These are phyloP conservation scores for Grosmannia huntii DNA, from an alignment of 2,329 filamentous ascomycete genomes.

Conservation along the genomic window DNA sequence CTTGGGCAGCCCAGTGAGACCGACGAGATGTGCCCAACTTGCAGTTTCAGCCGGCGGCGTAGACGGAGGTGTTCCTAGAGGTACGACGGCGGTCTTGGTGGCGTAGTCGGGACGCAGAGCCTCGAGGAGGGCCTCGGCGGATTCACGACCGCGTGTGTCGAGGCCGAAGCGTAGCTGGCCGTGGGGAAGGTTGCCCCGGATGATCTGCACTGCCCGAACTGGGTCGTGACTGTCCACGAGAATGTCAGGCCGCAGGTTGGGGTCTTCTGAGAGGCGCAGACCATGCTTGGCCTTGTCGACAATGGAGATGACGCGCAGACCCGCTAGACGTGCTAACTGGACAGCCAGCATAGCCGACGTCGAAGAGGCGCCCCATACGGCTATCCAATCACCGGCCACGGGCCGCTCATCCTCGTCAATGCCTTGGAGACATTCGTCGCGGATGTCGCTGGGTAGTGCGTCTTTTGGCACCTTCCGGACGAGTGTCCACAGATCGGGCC, in stretches of 20 bases:
- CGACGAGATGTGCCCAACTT: conserved; percentile 45
- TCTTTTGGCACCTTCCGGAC: conserved; percentile 33
- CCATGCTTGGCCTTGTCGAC: conserved; percentile 58
- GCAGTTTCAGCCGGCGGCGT: conserved; percentile 27
- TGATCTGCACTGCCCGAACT: conserved; percentile 50
- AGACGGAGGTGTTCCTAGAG: conserved; percentile 15
- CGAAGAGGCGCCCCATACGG: conserved; percentile 63
- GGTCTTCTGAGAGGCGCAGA: conserved; percentile 35
- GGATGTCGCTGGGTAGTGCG: conserved; percentile 46
- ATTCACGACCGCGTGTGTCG: conserved; percentile 55
- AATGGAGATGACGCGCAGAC: conserved; percentile 51
- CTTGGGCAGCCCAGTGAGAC: conserved; percentile 59
- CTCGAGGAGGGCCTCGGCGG: conserved; percentile 43
- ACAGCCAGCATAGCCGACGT: conserved; percentile 55
- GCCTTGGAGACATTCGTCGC: conserved; percentile 46
- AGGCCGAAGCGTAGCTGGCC: conserved; percentile 49
- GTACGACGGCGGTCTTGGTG: background rate
- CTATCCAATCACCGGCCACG: conserved; percentile 52
- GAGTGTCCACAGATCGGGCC: conserved; percentile 45
- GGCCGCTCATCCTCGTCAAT: conserved; percentile 39
- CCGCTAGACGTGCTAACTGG: conserved; percentile 55
- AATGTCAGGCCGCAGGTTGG: conserved; percentile 39
- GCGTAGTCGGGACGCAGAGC: conserved; percentile 27
- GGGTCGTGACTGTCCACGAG: conserved; percentile 57
- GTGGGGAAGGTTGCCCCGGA: conserved; percentile 40